Base-by-base conservation (phyloP, 352 stramenopile genomes). In the Hyaloperonospora brassicae region DNA sequence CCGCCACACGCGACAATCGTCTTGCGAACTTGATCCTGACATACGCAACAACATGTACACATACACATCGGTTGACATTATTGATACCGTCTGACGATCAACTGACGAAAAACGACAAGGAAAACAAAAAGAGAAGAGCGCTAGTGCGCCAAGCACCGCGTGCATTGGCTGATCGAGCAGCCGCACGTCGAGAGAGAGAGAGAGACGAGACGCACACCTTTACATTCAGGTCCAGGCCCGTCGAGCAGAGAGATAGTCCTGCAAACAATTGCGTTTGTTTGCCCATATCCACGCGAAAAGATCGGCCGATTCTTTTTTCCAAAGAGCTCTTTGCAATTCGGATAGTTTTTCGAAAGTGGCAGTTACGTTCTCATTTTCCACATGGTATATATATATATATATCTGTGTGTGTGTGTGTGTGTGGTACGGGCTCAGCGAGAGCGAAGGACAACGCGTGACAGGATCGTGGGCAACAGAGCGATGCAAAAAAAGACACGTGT, bases 11-110 rank as follows among this genome's bases (percentile, higher is more conserved):
- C 73, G 6, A 79, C 40, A 35, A 86, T 68, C 47, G 82, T 76
- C 63, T 86, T 86, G 36, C 78, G 73, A 27, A 88, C 71, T 75
- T 88, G 78, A 59, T 84, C 72, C 78, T 88, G 40, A 1, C 9
- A 27, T 13, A 38, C 6, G 42, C 21, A 41, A 52, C 24, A 27
- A 34, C 31, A 57, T n/a, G n/a, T n/a, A n/a, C n/a, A n/a, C n/a
- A n/a, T n/a, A n/a, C n/a, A n/a, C n/a, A n/a, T n/a, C n/a, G n/a
- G n/a, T n/a, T n/a, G n/a, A n/a, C n/a, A n/a, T n/a, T n/a, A n/a
- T n/a, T n/a, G n/a, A n/a, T n/a, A n/a, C n/a, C n/a, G n/a, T n/a
- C n/a, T n/a, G n/a, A n/a, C n/a, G n/a, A n/a, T n/a, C n/a, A n/a
- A n/a, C n/a, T n/a, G 11, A 36, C 35, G 43, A 22, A 35, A 40